These are phyloP conservation scores for Collybia nuda DNA, from an alignment of 768 basidiomycete species.

Conservation along the genomic window DNA sequence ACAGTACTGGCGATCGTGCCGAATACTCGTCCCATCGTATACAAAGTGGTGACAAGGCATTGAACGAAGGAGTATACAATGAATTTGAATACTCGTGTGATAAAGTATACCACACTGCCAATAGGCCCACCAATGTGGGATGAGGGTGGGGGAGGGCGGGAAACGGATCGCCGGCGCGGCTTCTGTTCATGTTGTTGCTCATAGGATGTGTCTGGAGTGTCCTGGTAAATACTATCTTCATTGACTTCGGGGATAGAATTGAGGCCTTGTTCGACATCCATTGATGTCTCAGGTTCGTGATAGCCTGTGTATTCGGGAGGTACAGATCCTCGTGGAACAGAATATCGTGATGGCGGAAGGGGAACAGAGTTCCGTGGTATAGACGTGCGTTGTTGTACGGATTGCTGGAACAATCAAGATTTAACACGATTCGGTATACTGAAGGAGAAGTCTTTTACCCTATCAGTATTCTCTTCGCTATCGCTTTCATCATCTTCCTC, in stretches of 20 bases:
- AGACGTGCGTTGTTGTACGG: conserved; percentile 29
- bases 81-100: conserved; percentile 19
- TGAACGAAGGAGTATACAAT: conserved; percentile 25
- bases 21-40: conserved; percentile 46
- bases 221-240: conserved; percentile 38
- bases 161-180: conserved; percentile 30
- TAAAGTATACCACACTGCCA: conserved; percentile 36
- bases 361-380: conserved; percentile 37
- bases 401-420: conserved; percentile 16
- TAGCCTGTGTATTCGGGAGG: conserved; percentile 36
- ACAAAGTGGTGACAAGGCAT: conserved; percentile 34
- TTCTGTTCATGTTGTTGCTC: conserved; percentile 14
- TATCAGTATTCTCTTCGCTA: conserved; percentile 37
- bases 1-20: conserved; percentile 40
- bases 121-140: conserved; percentile 45
- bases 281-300: conserved; percentile 32
- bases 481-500: conserved; percentile 51
- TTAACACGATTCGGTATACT: background rate
- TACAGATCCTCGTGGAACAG: conserved; percentile 35
- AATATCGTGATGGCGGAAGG: conserved; percentile 30
- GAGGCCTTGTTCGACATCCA: conserved; percentile 51
- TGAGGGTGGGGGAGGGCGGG: conserved; percentile 20
- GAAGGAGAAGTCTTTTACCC: conserved; percentile 29
- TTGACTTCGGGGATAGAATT: conserved; percentile 67
- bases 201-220: conserved; percentile 13